Conservation (phyloP, 2,329 filamentous ascomycete species). For the Magnaporthales sp. region DNA sequence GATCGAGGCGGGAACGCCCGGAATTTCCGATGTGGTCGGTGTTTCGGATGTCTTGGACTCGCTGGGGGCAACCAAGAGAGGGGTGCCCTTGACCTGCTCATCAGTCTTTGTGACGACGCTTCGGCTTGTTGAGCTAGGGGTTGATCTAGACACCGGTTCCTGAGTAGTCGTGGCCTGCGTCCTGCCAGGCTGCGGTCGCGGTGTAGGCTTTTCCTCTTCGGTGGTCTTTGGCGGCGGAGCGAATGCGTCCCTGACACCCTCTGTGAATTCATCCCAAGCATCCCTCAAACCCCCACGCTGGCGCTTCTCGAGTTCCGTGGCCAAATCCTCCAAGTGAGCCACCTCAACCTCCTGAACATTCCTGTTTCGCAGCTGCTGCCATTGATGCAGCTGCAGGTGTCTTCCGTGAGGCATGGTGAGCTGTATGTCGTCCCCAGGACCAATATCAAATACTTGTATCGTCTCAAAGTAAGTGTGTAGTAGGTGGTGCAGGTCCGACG, state of each 20-base stretch:
- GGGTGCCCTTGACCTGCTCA: not conserved
- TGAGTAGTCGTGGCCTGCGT: slow-evolving; percentile 6
- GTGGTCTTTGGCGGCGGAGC: not conserved
- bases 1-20: not conserved
- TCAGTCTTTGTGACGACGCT: not conserved
- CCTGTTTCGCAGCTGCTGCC: slow-evolving; percentile 1
- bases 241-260: slow-evolving; percentile 10
- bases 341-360: too few species aligned
- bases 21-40: not conserved
- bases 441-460: not conserved
- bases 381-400: slow-evolving; percentile 5
- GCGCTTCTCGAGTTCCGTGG: not conserved
- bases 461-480: not conserved
- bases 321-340: not conserved
- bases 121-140: not conserved
- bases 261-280: slow-evolving; percentile 11
- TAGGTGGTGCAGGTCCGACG: not conserved
- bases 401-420: slow-evolving; percentile 1
- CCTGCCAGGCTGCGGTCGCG: slow-evolving; percentile 1
- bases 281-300: slow-evolving; percentile 5
- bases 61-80: not conserved
- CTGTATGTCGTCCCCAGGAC: not conserved
- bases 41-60: not conserved
- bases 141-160: not conserved
- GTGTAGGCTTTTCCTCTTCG: slow-evolving; percentile 4